phyloP scores from a whole-genome alignment of 164 flowering plant genomes.

The Umbellularia californica region DNA sequence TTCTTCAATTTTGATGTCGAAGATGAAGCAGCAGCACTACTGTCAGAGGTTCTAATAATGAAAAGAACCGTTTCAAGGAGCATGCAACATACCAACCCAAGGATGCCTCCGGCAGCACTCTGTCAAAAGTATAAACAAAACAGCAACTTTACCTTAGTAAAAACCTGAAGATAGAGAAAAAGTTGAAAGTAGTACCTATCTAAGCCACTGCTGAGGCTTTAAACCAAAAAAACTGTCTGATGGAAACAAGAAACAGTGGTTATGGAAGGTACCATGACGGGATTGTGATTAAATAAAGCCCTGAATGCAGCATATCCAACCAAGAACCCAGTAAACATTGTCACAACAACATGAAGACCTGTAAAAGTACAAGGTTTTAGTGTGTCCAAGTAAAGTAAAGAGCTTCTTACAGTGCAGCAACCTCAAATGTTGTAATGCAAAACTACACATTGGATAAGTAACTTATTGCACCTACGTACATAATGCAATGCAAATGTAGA shows the following conservation, averaged over 20 bases:
- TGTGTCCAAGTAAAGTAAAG: not conserved
- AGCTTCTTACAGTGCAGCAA: not conserved
- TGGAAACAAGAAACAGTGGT: not conserved
- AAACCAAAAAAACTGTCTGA: not conserved
- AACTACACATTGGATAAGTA: not conserved
- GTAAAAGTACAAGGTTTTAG: constrained; percentile 17
- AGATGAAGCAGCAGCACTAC: constrained; percentile 25
- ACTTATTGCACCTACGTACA: not conserved
- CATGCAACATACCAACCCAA: constrained; percentile 76
- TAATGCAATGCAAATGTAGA: not conserved
- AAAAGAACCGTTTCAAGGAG: constrained; percentile 88
- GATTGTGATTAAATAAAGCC: constrained; percentile 66
- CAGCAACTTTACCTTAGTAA: not conserved
- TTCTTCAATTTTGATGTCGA: constrained; percentile 50
- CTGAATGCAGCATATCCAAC: constrained; percentile 84
- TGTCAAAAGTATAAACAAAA: constrained; percentile 22
- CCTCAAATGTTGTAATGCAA: not conserved
- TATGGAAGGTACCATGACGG: constrained; percentile 58
- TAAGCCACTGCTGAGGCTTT: not conserved
- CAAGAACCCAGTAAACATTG: constrained; percentile 86
- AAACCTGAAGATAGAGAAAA: not conserved
- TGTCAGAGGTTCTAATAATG: constrained; percentile 53
- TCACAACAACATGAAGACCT: constrained; percentile 81
- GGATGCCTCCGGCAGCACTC: constrained; percentile 92
- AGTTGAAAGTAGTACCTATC: not conserved